Evolutionary conservation across 1,139 yeast species (phyloP).

Genomic region (Scheffersomyces illinoinensis): DNA sequence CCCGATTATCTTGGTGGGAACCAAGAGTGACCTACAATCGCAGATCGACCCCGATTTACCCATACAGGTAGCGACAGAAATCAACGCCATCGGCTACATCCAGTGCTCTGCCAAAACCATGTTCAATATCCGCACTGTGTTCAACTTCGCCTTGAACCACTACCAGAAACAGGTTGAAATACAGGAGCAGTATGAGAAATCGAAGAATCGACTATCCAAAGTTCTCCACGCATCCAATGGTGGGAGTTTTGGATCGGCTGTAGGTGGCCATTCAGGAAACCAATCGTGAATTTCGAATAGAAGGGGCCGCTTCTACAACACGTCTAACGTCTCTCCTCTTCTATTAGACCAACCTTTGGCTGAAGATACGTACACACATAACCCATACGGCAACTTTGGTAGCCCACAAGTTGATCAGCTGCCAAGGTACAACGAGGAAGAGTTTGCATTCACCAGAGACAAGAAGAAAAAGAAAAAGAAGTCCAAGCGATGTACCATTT

Average conservation of each 20-base stretch:
- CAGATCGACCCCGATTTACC: conserved; percentile 49
- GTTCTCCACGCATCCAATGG: conserved; percentile 16
- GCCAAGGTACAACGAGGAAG: conserved; percentile 38
- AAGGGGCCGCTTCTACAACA: conserved; percentile 33
- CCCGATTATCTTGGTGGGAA: conserved; percentile 76
- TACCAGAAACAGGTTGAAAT: conserved; percentile 35
- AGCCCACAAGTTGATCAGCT: conserved; percentile 9
- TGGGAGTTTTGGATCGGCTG: conserved; percentile 10
- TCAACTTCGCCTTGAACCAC: conserved; percentile 52
- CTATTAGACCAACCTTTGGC: conserved; percentile 41
- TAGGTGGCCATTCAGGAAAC: conserved; percentile 11
- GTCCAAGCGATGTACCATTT: conserved; percentile 33
- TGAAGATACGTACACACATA: conserved; percentile 31
- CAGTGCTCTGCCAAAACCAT: conserved; percentile 77
- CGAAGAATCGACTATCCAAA: conserved; percentile 36
- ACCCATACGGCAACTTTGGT: conserved; percentile 32
- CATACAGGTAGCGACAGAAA: conserved; percentile 57
- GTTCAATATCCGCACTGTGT: conserved; percentile 66
- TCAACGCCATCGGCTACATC: conserved; percentile 76
- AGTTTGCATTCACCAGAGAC: conserved; percentile 43
- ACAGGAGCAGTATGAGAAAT: conserved; percentile 40
- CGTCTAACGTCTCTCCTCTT: conserved; percentile 38
- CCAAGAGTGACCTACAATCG: conserved; percentile 66
- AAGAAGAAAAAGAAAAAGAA: conserved; percentile 27
- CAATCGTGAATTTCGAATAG: conserved; percentile 12